Base-by-base conservation (phyloP, 768 basidiomycete genomes). In the Rhodotorula paludigena region DNA sequence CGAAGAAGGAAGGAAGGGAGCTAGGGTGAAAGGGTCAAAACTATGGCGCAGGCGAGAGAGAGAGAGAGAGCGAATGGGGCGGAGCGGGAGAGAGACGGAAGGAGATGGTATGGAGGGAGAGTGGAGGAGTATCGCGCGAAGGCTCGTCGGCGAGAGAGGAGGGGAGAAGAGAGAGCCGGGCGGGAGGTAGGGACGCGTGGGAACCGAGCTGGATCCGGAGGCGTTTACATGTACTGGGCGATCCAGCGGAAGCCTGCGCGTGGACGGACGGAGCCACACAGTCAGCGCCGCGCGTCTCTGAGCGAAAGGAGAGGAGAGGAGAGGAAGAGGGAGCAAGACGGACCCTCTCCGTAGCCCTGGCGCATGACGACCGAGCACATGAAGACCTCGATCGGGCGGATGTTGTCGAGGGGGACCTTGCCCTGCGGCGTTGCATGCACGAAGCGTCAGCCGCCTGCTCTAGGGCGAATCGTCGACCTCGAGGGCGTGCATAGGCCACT, bases 281-380 rank as follows among this genome's bases (percentile, higher is more conserved):
- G n/a, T n/a, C n/a, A n/a, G n/a, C n/a, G n/a, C n/a, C n/a, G n/a
- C n/a, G n/a, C n/a, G n/a, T n/a, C n/a, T n/a, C n/a, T n/a, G n/a
- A n/a, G n/a, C n/a, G n/a, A n/a, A 23, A 49, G 11, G 59, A 44
- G 49, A 41, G 35, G n/a, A 12, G 41, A 36, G 3, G 9, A 18
- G 32, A 44, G 21, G 38, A 28, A 38, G 66, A 21, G 39, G 14
- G 23, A 54, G 41, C 2, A 11, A n/a, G 52, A 69, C 60, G 94
- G 92, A 86, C 93, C 94, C 82, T 98, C 94, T 67, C 92, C 94
- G 78, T 99, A 98, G 57, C 94, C 94, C 80, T 96, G 92, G 79
- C 94, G 85, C 84, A 94, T 92, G 63, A 99, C 96, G 63, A 99
- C 96, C 21, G 96, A 98, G 82, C 93, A 97, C 96, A 99, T 99